Conservation (phyloP, 169 alveolate genomes). For the Eimeria acervulina region DNA sequence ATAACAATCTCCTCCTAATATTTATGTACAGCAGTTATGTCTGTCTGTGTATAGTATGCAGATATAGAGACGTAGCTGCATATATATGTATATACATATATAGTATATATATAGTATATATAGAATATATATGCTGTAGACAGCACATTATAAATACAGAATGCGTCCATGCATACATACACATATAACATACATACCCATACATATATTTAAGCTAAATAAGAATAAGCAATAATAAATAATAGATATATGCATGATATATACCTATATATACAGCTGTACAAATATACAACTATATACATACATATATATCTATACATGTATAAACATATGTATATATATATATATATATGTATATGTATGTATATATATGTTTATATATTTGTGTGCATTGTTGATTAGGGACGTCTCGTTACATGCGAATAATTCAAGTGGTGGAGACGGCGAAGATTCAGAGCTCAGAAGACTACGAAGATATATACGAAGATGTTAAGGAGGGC, state of each 20-base stretch:
- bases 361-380: too few species aligned
- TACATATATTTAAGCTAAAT: too few species aligned
- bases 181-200: too few species aligned
- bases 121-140: neutral
- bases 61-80: too few species aligned
- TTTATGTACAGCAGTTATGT: too few species aligned
- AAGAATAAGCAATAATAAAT: too few species aligned
- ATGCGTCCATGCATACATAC: too few species aligned
- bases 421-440: slow-evolving; percentile 68
- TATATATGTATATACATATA: too few species aligned
- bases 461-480: slow-evolving; percentile 81
- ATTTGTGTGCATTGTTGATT: too few species aligned
- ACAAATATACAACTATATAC: neutral
- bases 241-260: neutral
- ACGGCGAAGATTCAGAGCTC: slow-evolving; percentile 42
- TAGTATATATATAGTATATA: too few species aligned
- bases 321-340: neutral
- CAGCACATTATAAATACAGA: neutral
- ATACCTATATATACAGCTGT: neutral
- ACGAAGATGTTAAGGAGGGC: slow-evolving; percentile 81
- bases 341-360: neutral
- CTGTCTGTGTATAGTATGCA: too few species aligned
- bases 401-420: slow-evolving; percentile 80
- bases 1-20: too few species aligned
- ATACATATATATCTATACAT: neutral